These are phyloP conservation scores for Penicillium sumatraense DNA, from an alignment of 2,329 filamentous ascomycete species.

Conservation along the genomic window DNA sequence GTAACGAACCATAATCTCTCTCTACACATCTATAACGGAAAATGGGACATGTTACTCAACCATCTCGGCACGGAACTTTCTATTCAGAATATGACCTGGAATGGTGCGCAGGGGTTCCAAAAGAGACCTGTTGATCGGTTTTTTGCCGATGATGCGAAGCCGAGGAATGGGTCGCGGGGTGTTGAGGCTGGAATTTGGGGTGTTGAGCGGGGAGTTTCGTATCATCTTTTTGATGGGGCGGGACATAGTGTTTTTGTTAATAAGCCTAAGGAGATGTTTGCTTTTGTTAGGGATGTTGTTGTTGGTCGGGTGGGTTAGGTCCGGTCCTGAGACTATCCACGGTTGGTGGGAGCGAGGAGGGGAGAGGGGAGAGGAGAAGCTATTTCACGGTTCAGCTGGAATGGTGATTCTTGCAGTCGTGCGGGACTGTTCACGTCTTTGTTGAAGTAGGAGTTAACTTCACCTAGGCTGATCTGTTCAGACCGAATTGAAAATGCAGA, in stretches of 20 bases:
- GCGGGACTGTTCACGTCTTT: too few relatives aligned
- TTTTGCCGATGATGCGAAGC: slow-evolving; percentile 30
- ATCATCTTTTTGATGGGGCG: slow-evolving; percentile 41
- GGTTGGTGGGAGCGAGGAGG: too few relatives aligned
- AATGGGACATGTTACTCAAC: slow-evolving; percentile 45
- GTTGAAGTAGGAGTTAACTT: too few relatives aligned
- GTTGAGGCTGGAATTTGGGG: slow-evolving; percentile 35
- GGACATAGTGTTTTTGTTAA: slow-evolving; percentile 40
- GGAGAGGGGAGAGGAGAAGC: too few relatives aligned
- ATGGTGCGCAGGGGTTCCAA: slow-evolving; percentile 41
- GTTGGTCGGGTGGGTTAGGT: slow-evolving; percentile 7
- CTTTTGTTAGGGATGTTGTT: slow-evolving; percentile 43
- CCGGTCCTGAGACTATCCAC: not conserved
- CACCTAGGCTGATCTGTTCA: not conserved
- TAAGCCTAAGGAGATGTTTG: slow-evolving; percentile 40
- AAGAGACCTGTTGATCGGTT: slow-evolving; percentile 30
- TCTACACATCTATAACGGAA: slow-evolving; percentile 43
- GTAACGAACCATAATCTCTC: slow-evolving; percentile 36
- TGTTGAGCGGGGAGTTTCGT: slow-evolving; percentile 40
- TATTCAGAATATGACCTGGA: slow-evolving; percentile 49
- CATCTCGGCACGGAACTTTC: slow-evolving; percentile 41
- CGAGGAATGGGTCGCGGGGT: not conserved
- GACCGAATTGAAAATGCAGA: too few relatives aligned
- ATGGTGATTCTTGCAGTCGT: too few relatives aligned
- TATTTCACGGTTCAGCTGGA: too few relatives aligned